A percentile compares a stretch with the other conserved stretches of the same genome.
Conservation (phyloP, 1,284 basidiomycete species). For the Xerocomus minutiporus region DNA sequence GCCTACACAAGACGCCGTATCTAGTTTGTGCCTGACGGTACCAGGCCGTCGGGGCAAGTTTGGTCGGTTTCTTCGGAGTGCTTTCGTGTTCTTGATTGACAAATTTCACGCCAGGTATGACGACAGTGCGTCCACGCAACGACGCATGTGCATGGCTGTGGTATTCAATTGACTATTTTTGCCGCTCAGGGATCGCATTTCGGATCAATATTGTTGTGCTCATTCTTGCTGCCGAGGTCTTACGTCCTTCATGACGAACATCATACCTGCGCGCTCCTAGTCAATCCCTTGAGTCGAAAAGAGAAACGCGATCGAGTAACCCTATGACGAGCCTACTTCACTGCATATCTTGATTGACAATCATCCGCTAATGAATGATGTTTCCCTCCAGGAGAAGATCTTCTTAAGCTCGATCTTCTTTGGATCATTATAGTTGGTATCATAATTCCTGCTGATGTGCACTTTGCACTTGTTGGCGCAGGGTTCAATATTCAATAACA, state of each 20-base stretch:
- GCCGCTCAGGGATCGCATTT: not conserved
- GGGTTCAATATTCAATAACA: not conserved
- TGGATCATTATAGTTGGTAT: not conserved
- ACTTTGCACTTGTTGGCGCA: not conserved
- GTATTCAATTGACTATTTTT: not conserved
- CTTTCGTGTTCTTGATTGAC: not conserved
- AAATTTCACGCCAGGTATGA: not conserved
- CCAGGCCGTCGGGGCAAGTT: not conserved
- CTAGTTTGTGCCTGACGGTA: conserved; percentile 7
- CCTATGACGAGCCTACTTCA: not conserved
- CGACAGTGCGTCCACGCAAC: not conserved
- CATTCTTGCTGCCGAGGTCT: not conserved
- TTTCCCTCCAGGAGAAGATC: not conserved
- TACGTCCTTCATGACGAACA: not conserved
- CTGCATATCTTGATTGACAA: not conserved
- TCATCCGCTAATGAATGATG: not conserved
- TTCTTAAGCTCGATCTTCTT: not conserved
- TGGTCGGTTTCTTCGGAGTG: not conserved
- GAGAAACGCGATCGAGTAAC: not conserved
- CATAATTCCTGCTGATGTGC: not conserved
- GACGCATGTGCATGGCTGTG: not conserved
- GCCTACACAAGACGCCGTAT: conserved; percentile 3
- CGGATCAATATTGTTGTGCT: not conserved
- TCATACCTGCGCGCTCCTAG: not conserved
- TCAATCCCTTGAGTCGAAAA: not conserved